Percentiles rank a stretch among this genome's conserved stretches.
phyloP scores from a whole-genome alignment of 768 basidiomycete genomes.

The Amanita jacksonii region DNA sequence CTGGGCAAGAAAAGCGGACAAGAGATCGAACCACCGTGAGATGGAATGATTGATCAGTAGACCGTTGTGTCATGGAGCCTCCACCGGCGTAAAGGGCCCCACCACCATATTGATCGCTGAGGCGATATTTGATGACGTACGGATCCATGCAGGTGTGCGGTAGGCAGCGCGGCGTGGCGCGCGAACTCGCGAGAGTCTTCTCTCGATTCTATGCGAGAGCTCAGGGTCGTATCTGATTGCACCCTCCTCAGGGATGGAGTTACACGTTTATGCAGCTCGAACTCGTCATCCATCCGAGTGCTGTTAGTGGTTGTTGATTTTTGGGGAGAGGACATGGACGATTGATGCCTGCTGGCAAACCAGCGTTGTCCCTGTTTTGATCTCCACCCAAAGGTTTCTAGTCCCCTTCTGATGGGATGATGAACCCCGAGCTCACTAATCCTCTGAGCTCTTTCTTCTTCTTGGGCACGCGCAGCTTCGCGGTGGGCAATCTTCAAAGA shows the following conservation, averaged over 20 bases:
- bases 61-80: constrained; percentile 67
- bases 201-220: neutral
- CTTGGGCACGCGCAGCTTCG: constrained; percentile 60
- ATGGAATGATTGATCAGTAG: constrained; percentile 34
- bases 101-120: constrained; percentile 58
- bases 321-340: too few species aligned
- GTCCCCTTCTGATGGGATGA: constrained; percentile 37
- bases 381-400: constrained; percentile 56
- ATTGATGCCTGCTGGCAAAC: too few species aligned
- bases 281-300: neutral
- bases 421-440: constrained; percentile 51
- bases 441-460: constrained; percentile 55
- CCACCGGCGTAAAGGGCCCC: constrained; percentile 71
- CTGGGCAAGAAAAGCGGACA: too few species aligned
- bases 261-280: neutral
- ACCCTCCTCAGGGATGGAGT: too few species aligned
- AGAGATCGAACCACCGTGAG: too few species aligned
- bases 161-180: too few species aligned
- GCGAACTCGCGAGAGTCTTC: too few species aligned
- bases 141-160: too few species aligned
- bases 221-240: too few species aligned
- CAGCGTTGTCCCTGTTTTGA: constrained; percentile 11
- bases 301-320: too few species aligned
- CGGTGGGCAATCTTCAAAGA: constrained; percentile 62
- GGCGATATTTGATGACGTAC: constrained; percentile 6